Percentiles rank a stretch among this genome's conserved stretches.
These are phyloP conservation scores for Ophiostoma piceae DNA, from an alignment of 2,329 filamentous ascomycete genomes.

Conservation along the genomic window DNA sequence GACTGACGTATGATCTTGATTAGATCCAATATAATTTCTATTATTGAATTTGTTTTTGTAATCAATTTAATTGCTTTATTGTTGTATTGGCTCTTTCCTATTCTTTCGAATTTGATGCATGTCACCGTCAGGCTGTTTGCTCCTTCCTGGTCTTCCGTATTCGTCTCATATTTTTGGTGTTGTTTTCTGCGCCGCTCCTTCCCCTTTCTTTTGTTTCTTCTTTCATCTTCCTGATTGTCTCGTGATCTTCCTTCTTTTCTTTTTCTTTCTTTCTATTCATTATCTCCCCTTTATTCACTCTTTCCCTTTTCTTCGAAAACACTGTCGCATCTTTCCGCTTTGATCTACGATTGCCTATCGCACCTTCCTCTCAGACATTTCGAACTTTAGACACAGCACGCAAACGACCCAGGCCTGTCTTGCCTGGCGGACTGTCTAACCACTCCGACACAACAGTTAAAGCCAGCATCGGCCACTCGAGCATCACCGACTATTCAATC, in stretches of 20 bases:
- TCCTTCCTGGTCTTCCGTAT: slow-evolving; percentile 10
- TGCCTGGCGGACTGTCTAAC: neutral
- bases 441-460: neutral
- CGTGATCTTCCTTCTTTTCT: neutral
- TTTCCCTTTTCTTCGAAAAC: neutral
- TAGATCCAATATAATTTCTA: neutral
- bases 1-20: neutral
- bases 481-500: neutral
- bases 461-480: neutral
- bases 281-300: neutral
- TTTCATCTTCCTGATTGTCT: neutral
- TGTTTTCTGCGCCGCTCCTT: neutral
- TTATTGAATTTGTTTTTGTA: neutral
- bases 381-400: neutral
- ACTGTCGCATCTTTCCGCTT: neutral
- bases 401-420: neutral
- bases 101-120: neutral
- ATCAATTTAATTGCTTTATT: neutral
- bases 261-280: neutral
- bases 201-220: neutral
- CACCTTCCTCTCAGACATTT: neutral
- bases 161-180: neutral
- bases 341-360: neutral
- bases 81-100: slow-evolving; percentile 1
- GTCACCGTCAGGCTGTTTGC: slow-evolving; percentile 1